Base-by-base conservation (phyloP, 2,329 filamentous ascomycete genomes). In the Acrodontium crateriforme region DNA sequence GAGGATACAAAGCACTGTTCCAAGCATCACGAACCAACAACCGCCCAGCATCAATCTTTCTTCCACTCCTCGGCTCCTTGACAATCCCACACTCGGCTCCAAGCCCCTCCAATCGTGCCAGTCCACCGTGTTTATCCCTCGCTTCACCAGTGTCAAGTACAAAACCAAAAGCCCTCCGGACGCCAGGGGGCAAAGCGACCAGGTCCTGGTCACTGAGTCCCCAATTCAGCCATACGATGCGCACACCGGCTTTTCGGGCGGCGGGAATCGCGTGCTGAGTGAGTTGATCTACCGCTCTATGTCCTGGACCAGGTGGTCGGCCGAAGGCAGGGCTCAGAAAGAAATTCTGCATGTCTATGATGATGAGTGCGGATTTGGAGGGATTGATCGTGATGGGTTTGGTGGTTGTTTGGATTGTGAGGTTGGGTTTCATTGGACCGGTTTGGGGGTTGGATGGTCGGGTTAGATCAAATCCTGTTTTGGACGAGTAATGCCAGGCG, bases 151-250 rank as follows among this genome's bases (percentile, higher is more conserved):
- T 15, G 13, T 38, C 10, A n/a, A 36, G 38, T 18, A 47, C 42
- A 24, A 54, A 54, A 6, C 62, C 58, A 45, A 73, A 73, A 9
- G 61, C 56, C 9, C 61, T 49, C 28, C 58, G 44, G 4, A 65
- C 53, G 9, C 54, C 54, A 6, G 68, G 62, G 5, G 68, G 67
- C 54, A 73, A 62, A 3, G 36, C 44, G 3, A 42, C 40, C 9
- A 72, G 42, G 38, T 72, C 67, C 11, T 50, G 38, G n/a, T 68
- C 59, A 0, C 56, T 65, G 19, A 73, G 50, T 3, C 67, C 68
- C 69, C 68, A 74, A 40, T 68, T 71, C 23, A 69, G 52, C 63
- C 65, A 69, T 12, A 69, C 46, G 12, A 69, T 28, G 44, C 61
- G 52, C 11, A 72, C 58, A 2, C 61, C 65, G n/a, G 55, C 53